Conservation (phyloP, 2,329 filamentous ascomycete species). For the Aspergillus phoenicis region DNA sequence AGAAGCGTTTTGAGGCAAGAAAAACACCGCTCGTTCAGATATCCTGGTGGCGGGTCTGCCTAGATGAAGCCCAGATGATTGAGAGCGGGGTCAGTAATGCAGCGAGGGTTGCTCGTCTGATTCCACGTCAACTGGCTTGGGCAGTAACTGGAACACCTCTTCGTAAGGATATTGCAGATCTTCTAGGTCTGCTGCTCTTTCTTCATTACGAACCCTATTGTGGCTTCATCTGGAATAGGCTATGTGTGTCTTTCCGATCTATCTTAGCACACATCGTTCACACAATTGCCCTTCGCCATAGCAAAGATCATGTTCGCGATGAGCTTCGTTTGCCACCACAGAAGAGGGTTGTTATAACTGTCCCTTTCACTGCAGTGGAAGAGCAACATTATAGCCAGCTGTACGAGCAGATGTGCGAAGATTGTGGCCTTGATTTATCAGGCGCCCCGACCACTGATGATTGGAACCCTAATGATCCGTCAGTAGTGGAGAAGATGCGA, state of each 20-base stretch:
- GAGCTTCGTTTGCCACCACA: slow-evolving; percentile 81
- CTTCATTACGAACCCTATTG: slow-evolving; percentile 77
- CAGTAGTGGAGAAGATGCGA: slow-evolving; percentile 71
- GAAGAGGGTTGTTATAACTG: slow-evolving; percentile 81
- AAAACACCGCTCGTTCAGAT: slow-evolving; percentile 79
- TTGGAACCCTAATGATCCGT: slow-evolving; percentile 65
- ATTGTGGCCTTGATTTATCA: slow-evolving; percentile 64
- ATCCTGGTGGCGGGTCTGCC: slow-evolving; percentile 80
- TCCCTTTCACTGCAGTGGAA: slow-evolving; percentile 87
- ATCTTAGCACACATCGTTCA: slow-evolving; percentile 71
- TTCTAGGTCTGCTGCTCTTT: slow-evolving; percentile 80
- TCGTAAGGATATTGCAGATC: slow-evolving; percentile 74
- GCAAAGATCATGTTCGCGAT: slow-evolving; percentile 75
- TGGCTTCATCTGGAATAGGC: slow-evolving; percentile 67
- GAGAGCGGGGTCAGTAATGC: slow-evolving; percentile 85
- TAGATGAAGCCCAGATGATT: slow-evolving; percentile 80
- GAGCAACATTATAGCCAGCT: slow-evolving; percentile 83
- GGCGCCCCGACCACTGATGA: slow-evolving; percentile 64
- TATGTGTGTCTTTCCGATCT: slow-evolving; percentile 63
- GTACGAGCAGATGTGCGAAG: slow-evolving; percentile 73
- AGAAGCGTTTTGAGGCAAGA: slow-evolving; percentile 65
- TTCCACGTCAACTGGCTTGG: slow-evolving; percentile 88
- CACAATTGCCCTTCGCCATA: slow-evolving; percentile 77
- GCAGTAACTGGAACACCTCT: slow-evolving; percentile 89
- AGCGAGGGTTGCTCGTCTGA: slow-evolving; percentile 74